These are phyloP conservation scores for Aspergillus versicolor DNA, from an alignment of 2,329 filamentous ascomycete genomes.

Conservation along the genomic window DNA sequence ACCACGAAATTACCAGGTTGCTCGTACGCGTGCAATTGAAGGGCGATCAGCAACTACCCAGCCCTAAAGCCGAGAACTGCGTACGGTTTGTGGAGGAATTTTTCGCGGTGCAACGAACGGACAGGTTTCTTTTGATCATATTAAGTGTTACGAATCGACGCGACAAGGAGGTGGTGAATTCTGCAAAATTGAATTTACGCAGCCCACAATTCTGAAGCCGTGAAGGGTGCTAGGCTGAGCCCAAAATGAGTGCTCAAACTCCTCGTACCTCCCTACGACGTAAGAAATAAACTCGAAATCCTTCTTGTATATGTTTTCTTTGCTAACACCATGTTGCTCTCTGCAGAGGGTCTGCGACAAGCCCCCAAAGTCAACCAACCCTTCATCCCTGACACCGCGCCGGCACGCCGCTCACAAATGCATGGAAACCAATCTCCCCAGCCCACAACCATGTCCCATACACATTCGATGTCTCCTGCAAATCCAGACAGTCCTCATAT, in stretches of 20 bases:
- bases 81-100: neutral
- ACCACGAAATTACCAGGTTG: neutral
- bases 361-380: conserved; percentile 41
- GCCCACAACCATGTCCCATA: conserved; percentile 24
- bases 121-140: neutral
- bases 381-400: conserved; percentile 40
- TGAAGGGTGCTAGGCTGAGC: neutral
- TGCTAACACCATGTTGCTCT: conserved; percentile 14
- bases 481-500: conserved; percentile 32
- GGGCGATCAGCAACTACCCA: neutral
- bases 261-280: conserved; percentile 30
- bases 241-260: conserved; percentile 23
- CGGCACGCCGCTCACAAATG: conserved; percentile 33
- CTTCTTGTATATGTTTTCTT: neutral
- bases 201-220: neutral
- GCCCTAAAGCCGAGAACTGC: neutral
- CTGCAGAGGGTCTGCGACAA: conserved; percentile 39
- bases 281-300: conserved; percentile 12
- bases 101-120: neutral
- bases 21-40: conserved; percentile 5
- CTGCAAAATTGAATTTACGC: neutral
- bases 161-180: neutral
- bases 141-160: neutral
- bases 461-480: conserved; percentile 29
- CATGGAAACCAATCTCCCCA: conserved; percentile 35